Percentiles rank a stretch among this genome's conserved stretches.
phyloP scores from a whole-genome alignment of 768 basidiomycete species.

The Nevesoporus exiguus region DNA sequence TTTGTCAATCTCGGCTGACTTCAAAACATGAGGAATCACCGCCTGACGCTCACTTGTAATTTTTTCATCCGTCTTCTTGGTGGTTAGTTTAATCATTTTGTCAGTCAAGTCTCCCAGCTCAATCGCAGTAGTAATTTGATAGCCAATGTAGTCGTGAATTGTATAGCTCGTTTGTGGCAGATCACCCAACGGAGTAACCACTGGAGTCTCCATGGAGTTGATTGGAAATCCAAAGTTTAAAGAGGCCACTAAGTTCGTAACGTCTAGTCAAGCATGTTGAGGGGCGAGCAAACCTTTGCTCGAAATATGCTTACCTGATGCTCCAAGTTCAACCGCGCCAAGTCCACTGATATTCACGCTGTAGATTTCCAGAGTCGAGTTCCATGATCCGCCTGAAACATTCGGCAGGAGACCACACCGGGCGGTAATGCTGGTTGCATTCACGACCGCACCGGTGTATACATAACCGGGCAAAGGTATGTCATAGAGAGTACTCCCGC shows the following conservation, averaged over 20 bases:
- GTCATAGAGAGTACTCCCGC: slow-evolving; percentile 17
- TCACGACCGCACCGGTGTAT: slow-evolving; percentile 11
- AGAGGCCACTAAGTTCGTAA: background rate
- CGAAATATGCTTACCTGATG: background rate
- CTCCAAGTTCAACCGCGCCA: background rate
- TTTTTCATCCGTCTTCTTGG: background rate
- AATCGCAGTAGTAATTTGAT: background rate
- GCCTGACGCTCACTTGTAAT: background rate
- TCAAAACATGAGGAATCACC: background rate
- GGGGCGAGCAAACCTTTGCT: too few relatives aligned
- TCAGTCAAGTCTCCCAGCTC: background rate
- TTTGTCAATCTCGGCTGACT: background rate
- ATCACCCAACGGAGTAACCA: background rate
- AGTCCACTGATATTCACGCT: background rate
- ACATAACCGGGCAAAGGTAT: background rate
- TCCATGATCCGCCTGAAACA: background rate
- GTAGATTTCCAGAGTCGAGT: background rate
- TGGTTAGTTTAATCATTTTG: background rate
- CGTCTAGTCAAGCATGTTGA: background rate
- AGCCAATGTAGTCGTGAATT: background rate
- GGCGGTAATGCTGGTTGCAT: slow-evolving; percentile 16
- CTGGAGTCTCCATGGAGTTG: background rate
- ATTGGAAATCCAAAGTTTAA: background rate
- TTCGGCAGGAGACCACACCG: slow-evolving; percentile 16
- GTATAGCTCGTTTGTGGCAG: too few relatives aligned